phyloP scores from a whole-genome alignment of 352 stramenopile genomes.

The Thalassiosira oceanica region DNA sequence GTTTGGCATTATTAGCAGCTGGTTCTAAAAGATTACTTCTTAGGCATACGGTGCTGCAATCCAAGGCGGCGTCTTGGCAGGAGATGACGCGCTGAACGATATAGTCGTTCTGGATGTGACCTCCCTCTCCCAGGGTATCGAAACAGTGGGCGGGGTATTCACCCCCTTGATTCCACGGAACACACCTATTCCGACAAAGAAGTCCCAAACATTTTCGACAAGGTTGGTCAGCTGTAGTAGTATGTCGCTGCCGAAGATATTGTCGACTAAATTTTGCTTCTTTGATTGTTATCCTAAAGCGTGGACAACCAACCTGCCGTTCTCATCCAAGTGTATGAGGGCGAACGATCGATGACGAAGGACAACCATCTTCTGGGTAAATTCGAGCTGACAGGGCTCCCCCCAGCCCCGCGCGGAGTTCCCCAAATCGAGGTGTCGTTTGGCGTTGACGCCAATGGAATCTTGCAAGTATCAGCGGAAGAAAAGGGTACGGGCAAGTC shows the following conservation, averaged over 20 bases:
- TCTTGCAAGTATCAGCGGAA: constrained; percentile 95
- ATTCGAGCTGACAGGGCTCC: constrained; percentile 98
- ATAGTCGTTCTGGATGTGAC: constrained; percentile 93
- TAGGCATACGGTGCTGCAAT: constrained; percentile 97
- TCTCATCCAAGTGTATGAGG: constrained; percentile 96
- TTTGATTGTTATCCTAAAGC: too few species aligned
- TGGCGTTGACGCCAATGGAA: constrained; percentile 99
- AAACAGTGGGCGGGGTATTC: constrained; percentile 95
- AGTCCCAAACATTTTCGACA: constrained; percentile 97
- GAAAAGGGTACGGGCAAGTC: constrained; percentile 98
- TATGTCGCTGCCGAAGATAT: too few species aligned
- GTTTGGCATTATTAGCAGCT: too few species aligned
- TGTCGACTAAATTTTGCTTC: constrained; percentile 95
- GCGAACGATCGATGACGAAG: constrained; percentile 98
- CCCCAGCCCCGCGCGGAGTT: constrained; percentile 94
- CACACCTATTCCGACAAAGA: constrained; percentile 97
- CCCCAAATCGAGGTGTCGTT: constrained; percentile 98
- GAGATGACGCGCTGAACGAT: constrained; percentile 89
- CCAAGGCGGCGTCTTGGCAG: constrained; percentile 91
- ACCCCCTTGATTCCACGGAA: constrained; percentile 96
- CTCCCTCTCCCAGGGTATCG: constrained; percentile 93
- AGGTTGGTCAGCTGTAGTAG: too few species aligned
- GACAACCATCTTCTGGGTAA: constrained; percentile 99
- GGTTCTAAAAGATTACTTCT: too few species aligned
- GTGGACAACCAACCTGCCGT: constrained; percentile 96